A percentile compares a stretch with the other conserved stretches of the same genome.
Conservation (phyloP, 805 yeast genomes). For the Deakozyma indianensis region DNA sequence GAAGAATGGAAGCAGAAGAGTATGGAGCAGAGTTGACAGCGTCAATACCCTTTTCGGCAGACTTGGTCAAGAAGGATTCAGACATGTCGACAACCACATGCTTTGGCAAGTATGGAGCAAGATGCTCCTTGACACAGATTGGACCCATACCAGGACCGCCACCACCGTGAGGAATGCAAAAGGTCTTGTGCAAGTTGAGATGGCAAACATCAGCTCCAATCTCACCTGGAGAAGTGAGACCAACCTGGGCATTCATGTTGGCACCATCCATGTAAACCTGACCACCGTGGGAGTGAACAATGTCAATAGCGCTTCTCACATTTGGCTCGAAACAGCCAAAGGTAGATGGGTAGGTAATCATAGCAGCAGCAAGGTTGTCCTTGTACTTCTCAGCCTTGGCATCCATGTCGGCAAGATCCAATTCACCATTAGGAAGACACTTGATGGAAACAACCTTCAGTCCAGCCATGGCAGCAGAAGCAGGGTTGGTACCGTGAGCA, state of each 20-base stretch:
- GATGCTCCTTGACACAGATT: slow-evolving; percentile 76
- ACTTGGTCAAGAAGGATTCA: slow-evolving; percentile 11
- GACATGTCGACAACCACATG: slow-evolving; percentile 47
- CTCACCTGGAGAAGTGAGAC: slow-evolving; percentile 93
- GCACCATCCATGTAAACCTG: slow-evolving; percentile 98
- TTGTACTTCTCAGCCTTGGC: slow-evolving; percentile 57
- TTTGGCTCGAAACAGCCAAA: slow-evolving; percentile 94
- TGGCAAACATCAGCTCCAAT: slow-evolving; percentile 98
- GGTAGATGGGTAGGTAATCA: slow-evolving; percentile 97
- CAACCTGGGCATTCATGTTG: slow-evolving; percentile 98
- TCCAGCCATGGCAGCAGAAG: slow-evolving; percentile 96
- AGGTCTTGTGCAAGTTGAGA: slow-evolving; percentile 90
- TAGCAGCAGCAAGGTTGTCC: slow-evolving; percentile 68
- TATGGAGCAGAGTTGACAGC: slow-evolving; percentile 89
- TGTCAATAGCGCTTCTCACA: slow-evolving; percentile 69
- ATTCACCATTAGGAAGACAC: slow-evolving; percentile 72
- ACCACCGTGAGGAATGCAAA: slow-evolving; percentile 97
- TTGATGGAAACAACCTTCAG: slow-evolving; percentile 85
- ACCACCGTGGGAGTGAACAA: slow-evolving; percentile 77
- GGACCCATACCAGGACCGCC: slow-evolving; percentile 99
- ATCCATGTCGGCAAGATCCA: slow-evolving; percentile 64
- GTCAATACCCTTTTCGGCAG: slow-evolving; percentile 36
- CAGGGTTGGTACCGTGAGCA: slow-evolving; percentile 98
- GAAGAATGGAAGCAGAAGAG: slow-evolving; percentile 87
- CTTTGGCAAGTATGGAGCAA: slow-evolving; percentile 67